phyloP scores from a whole-genome alignment of 2,329 filamentous ascomycete species.

The Ophiostoma tasmaniense region DNA sequence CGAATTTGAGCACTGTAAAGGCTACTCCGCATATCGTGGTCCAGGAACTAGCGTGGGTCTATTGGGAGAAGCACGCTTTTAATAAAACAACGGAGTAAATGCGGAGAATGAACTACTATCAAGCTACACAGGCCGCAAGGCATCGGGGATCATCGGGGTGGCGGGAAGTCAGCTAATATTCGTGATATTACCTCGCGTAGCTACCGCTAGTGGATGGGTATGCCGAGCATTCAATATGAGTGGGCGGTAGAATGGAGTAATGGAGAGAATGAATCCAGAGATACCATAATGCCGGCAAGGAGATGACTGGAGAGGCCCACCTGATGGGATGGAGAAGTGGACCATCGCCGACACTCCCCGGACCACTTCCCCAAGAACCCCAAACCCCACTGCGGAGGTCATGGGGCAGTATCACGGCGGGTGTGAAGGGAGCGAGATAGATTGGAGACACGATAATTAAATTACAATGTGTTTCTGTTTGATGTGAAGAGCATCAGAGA shows the following conservation, averaged over 20 bases:
- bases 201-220: background rate
- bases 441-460: background rate
- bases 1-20: too few relatives aligned
- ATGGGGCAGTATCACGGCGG: background rate
- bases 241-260: background rate
- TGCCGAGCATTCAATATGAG: background rate
- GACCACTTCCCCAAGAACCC: background rate
- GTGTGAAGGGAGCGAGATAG: background rate
- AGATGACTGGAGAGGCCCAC: background rate
- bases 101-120: background rate
- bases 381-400: background rate
- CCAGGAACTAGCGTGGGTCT: background rate
- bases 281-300: too few relatives aligned
- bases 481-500: background rate
- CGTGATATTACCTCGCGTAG: background rate
- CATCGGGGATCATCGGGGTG: background rate
- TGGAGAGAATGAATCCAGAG: background rate
- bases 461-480: background rate
- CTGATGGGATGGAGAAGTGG: background rate
- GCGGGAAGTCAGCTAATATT: background rate
- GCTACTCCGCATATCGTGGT: background rate
- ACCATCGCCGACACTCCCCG: slow-evolving; percentile 4
- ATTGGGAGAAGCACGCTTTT: too few relatives aligned
- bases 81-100: background rate
- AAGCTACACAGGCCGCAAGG: background rate